Conservation (phyloP, 257 asterid genomes). For the Solanum sitiens region DNA sequence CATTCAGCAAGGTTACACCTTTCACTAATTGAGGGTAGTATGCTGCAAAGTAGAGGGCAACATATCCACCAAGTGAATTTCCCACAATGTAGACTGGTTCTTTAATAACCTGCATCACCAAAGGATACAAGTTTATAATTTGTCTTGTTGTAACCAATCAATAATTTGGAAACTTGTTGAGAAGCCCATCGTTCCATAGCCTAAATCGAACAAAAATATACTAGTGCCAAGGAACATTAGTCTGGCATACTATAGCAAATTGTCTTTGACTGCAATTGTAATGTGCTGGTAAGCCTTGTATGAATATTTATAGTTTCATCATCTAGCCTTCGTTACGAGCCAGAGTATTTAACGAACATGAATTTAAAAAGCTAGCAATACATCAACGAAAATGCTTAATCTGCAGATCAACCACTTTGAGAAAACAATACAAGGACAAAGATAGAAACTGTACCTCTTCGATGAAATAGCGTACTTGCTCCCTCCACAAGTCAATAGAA, state of each 20-base stretch:
- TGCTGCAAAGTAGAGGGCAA: constrained; percentile 87
- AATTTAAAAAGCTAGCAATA: not conserved
- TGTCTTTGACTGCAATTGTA: not conserved
- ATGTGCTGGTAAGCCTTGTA: not conserved
- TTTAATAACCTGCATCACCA: constrained; percentile 51
- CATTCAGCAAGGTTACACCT: constrained; percentile 85
- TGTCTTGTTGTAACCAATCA: not conserved
- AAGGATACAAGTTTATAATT: not conserved
- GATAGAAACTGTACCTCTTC: constrained; percentile 50
- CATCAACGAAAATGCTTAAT: not conserved
- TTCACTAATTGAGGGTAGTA: constrained; percentile 72
- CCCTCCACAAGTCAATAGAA: constrained; percentile 84
- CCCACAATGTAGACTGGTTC: constrained; percentile 95
- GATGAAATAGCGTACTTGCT: constrained; percentile 68
- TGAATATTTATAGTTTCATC: not conserved
- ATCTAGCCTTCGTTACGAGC: not conserved
- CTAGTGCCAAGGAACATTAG: not conserved
- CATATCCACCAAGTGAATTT: constrained; percentile 89
- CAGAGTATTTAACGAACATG: not conserved
- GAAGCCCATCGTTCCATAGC: not conserved
- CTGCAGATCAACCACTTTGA: not conserved
- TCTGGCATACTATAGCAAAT: not conserved
- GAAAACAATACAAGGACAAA: not conserved
- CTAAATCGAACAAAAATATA: not conserved
- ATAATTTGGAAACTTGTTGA: not conserved